Percentiles rank a stretch among this genome's conserved stretches.
phyloP scores from a whole-genome alignment of 345 rosid species.

The Conringia planisiliqua region DNA sequence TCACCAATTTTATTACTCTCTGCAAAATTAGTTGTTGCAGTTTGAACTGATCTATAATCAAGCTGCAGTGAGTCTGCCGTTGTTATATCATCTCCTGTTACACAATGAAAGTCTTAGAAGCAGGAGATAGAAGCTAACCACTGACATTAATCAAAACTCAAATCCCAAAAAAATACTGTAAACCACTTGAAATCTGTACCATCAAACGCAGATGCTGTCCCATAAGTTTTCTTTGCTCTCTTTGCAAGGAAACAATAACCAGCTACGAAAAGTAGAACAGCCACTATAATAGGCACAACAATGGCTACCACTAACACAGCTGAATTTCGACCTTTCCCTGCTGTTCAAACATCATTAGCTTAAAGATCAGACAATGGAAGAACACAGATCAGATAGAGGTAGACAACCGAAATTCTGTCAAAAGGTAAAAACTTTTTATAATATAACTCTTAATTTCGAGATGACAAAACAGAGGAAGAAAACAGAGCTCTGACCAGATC shows the following conservation, averaged over 20 bases:
- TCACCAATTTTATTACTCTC: constrained; percentile 46
- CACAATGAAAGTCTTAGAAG: neutral
- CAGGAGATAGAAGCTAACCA: neutral
- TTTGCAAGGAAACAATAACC: constrained; percentile 37
- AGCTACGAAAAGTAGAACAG: constrained; percentile 27
- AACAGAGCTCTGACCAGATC: constrained; percentile 19
- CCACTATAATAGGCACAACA: constrained; percentile 24
- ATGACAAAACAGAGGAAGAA: neutral
- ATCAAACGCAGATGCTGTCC: constrained; percentile 15
- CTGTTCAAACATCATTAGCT: neutral
- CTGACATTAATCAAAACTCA: neutral
- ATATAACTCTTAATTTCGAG: neutral
- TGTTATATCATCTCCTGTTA: constrained; percentile 36
- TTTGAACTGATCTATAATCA: constrained; percentile 38
- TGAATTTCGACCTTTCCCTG: constrained; percentile 35
- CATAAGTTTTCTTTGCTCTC: constrained; percentile 28
- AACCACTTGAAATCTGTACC: constrained; percentile 25
- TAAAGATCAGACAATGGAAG: neutral
- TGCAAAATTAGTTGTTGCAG: constrained; percentile 51
- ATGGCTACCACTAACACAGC: constrained; percentile 34
- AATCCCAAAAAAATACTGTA: neutral
- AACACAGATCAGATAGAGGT: neutral
- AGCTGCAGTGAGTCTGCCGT: constrained; percentile 45
- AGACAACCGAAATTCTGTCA: neutral
- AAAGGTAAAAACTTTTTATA: neutral